Percentiles rank a stretch among this genome's conserved stretches.
Conservation (phyloP, 371 early-diverging fungal species). For the Lichtheimia corymbifera region DNA sequence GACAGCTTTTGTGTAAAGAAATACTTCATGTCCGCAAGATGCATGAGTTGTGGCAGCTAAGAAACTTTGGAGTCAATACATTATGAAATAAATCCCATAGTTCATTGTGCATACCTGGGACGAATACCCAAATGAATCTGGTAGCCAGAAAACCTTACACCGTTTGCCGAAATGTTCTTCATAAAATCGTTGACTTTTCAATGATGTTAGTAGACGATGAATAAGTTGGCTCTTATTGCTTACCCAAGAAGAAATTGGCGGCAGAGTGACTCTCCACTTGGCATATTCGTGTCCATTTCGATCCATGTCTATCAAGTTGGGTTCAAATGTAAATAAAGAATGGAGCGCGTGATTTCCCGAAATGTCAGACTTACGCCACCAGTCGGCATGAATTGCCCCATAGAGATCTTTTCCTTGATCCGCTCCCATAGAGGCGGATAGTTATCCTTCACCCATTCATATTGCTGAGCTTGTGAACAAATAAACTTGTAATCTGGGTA, state of each 20-base stretch:
- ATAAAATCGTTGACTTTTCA: slow-evolving; percentile 76
- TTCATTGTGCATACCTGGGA: slow-evolving; percentile 26
- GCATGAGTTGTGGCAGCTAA: slow-evolving; percentile 88
- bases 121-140: slow-evolving; percentile 86
- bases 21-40: slow-evolving; percentile 80
- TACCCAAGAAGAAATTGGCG: slow-evolving; percentile 90
- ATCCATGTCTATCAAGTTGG: slow-evolving; percentile 77
- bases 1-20: slow-evolving; percentile 98
- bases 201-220: not conserved
- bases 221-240: not conserved
- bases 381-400: slow-evolving; percentile 88
- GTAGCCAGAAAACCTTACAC: slow-evolving; percentile 91
- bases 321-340: not conserved
- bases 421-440: slow-evolving; percentile 86
- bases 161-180: slow-evolving; percentile 83
- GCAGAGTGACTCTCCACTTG: slow-evolving; percentile 90
- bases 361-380: slow-evolving; percentile 65
- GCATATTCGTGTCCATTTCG: slow-evolving; percentile 97
- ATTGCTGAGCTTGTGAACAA: slow-evolving; percentile 94
- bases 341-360: not conserved
- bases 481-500: slow-evolving; percentile 92
- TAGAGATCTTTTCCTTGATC: slow-evolving; percentile 67
- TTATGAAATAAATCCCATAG: not conserved
- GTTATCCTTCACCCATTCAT: slow-evolving; percentile 85
- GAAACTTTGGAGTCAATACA: not conserved